Percentiles rank a stretch among this genome's conserved stretches.
These are phyloP conservation scores for Medicago lupulina DNA, from an alignment of 306 rosid species.

Conservation along the genomic window DNA sequence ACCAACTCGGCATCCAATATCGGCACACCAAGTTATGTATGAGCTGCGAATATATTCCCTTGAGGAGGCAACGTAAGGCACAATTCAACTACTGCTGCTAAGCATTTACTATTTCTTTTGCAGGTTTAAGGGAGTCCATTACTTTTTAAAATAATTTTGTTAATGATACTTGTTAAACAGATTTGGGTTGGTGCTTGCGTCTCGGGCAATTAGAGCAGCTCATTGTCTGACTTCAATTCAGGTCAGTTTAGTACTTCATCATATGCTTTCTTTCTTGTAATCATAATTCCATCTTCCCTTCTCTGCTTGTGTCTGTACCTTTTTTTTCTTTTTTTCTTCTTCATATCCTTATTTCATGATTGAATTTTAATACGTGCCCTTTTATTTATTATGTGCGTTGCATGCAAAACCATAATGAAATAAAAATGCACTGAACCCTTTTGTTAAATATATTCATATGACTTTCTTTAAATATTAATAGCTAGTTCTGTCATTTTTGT, in stretches of 20 bases:
- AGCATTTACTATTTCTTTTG: constrained; percentile 16
- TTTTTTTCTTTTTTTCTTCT: background rate
- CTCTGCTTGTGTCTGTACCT: constrained; percentile 5
- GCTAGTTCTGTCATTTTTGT: constrained; percentile 9
- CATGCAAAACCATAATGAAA: background rate
- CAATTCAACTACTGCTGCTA: constrained; percentile 36
- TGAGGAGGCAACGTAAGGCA: constrained; percentile 83
- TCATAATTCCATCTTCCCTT: constrained; percentile 20
- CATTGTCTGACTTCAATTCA: constrained; percentile 98
- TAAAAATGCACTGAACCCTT: constrained; percentile 2
- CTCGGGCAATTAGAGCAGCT: constrained; percentile 95
- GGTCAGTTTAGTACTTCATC: constrained; percentile 58
- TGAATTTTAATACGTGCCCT: background rate
- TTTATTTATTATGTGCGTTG: constrained; percentile 11
- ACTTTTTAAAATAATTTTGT: constrained; percentile 20
- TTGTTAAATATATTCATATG: constrained; percentile 18
- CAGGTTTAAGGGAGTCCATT: constrained; percentile 19
- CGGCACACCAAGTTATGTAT: constrained; percentile 90
- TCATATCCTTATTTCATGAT: constrained; percentile 10
- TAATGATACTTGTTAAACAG: constrained; percentile 49
- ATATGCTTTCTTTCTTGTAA: constrained; percentile 18
- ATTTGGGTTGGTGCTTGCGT: constrained; percentile 87
- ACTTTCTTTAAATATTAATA: constrained; percentile 26
- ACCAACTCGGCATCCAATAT: constrained; percentile 94
- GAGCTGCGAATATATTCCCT: constrained; percentile 97